These are phyloP conservation scores for Colletotrichum viniferum DNA, from an alignment of 2,329 filamentous ascomycete genomes.

Conservation along the genomic window DNA sequence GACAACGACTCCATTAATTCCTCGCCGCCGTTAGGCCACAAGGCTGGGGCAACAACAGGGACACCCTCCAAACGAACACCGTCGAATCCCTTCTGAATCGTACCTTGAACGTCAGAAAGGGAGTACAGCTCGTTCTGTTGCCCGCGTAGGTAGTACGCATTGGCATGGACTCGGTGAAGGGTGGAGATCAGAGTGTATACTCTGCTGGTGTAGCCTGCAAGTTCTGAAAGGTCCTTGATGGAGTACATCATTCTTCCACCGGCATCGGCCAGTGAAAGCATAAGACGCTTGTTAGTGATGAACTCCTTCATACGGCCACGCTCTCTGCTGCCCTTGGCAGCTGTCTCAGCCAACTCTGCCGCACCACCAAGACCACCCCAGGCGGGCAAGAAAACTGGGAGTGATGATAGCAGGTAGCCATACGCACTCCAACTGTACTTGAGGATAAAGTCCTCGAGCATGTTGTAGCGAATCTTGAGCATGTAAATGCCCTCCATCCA, in stretches of 20 bases:
- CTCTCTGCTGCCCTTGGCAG: constrained; percentile 65
- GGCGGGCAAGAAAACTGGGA: constrained; percentile 91
- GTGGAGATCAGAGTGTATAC: constrained; percentile 97
- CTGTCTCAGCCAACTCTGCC: constrained; percentile 64
- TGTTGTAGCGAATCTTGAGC: constrained; percentile 97
- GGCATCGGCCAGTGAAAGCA: constrained; percentile 95
- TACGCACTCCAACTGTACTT: constrained; percentile 99
- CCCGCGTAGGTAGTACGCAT: constrained; percentile 79
- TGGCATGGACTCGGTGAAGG: constrained; percentile 88
- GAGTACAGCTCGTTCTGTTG: constrained; percentile 82
- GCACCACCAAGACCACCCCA: constrained; percentile 86
- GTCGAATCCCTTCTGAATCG: constrained; percentile 92
- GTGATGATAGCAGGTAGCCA: constrained; percentile 89
- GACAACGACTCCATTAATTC: constrained; percentile 88
- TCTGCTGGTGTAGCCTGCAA: constrained; percentile 93
- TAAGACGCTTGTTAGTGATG: constrained; percentile 97
- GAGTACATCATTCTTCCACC: constrained; percentile 99
- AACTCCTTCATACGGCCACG: constrained; percentile 95
- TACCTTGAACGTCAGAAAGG: constrained; percentile 89
- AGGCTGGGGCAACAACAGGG: constrained; percentile 84
- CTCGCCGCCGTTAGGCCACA: constrained; percentile 91
- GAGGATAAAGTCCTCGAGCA: constrained; percentile 95
- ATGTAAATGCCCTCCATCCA: constrained; percentile 99
- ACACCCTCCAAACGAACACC: constrained; percentile 93
- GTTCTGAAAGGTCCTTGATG: constrained; percentile 95